These are phyloP conservation scores for Strigomonas culicis DNA, from an alignment of 208 protist species.

Conservation along the genomic window DNA sequence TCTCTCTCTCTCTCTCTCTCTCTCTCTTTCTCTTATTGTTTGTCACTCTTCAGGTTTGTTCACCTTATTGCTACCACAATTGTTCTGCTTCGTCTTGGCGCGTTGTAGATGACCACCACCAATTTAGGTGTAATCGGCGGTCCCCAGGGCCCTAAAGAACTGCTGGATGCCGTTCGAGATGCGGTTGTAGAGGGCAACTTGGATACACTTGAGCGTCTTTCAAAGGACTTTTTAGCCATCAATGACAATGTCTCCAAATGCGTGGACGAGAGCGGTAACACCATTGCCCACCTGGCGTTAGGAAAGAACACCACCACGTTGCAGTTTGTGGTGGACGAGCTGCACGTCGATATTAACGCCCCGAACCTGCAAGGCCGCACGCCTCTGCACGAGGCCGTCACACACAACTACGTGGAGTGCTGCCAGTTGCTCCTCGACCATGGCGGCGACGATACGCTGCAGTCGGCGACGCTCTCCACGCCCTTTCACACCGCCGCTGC, in stretches of 20 bases:
- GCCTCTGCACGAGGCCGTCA: constrained; percentile 84
- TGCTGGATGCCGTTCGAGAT: constrained; percentile 75
- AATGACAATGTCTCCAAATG: constrained; percentile 84
- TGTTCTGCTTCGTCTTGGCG: too few species aligned
- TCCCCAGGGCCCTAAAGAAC: constrained; percentile 76
- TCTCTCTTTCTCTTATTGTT: constrained; percentile 1
- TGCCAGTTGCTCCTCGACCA: constrained; percentile 78
- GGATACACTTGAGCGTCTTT: constrained; percentile 57
- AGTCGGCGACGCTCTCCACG: constrained; percentile 82
- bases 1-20: neutral
- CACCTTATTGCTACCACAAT: neutral
- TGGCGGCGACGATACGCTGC: constrained; percentile 77
- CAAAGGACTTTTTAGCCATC: constrained; percentile 70
- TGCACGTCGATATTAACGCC: constrained; percentile 70
- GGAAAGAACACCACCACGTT: constrained; percentile 66
- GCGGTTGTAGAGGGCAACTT: constrained; percentile 67
- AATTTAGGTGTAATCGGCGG: constrained; percentile 40
- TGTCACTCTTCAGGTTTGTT: neutral
- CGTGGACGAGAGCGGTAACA: constrained; percentile 84
- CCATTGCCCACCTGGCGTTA: constrained; percentile 74
- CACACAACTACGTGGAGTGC: constrained; percentile 76
- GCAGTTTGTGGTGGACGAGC: constrained; percentile 57
- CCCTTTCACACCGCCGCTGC: constrained; percentile 88
- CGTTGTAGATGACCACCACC: too few species aligned
- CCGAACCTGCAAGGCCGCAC: constrained; percentile 83